Evolutionary conservation across 768 basidiomycete species (phyloP), one percentile per base, ranked within the genome.

Genomic region (Tulasnella sp.): DNA sequence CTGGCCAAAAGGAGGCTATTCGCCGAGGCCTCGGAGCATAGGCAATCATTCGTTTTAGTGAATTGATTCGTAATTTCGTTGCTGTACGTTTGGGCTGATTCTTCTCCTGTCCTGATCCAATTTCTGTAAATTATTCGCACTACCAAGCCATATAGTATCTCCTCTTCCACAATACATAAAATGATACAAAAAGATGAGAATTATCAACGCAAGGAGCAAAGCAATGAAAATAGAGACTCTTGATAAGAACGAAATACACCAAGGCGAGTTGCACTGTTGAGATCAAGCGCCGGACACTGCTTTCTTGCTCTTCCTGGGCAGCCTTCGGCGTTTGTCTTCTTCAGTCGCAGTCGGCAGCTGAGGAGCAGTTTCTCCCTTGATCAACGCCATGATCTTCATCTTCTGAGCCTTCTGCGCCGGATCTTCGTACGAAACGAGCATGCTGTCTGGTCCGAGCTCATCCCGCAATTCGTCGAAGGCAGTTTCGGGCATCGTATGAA

Each of bases 1-100:
- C 86, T 2, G 81, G 84, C 19, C 95, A 98, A 82, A 92, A 90
- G 81, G 90, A 93, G 78, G 91, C 86, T 0, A 77, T 97, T 39
- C 83, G 87, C 79, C 91, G 89, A 79, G 84, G 91, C 40, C 76
- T 84, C 52, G 52, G 22, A 59, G 52, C 52, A 12, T 59, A 59
- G 29, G 32, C 52, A 14, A 19, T 59, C 16, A 5, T 59, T 59
- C 52, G 29, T 62, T 67, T 6, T 62, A 19, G 37, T 42, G 9
- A 19, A 9, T 36, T 17, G 40, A 26, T 42, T 37, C 67, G 14
- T 44, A 40, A 34, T 69, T 42, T 29, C n/a, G 7, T 11, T 69
- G 3, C 42, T 44, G 32, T 47, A 37, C 22, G 32, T 9, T 69
- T 22, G 26, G 22, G 32, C 12, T 40, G 62, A 29, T 41, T 42